A percentile compares a stretch with the other conserved stretches of the same genome.
Evolutionary conservation across 2,329 filamentous ascomycete genomes (phyloP).

Genomic region (Pseudogymnoascus sp.): DNA sequence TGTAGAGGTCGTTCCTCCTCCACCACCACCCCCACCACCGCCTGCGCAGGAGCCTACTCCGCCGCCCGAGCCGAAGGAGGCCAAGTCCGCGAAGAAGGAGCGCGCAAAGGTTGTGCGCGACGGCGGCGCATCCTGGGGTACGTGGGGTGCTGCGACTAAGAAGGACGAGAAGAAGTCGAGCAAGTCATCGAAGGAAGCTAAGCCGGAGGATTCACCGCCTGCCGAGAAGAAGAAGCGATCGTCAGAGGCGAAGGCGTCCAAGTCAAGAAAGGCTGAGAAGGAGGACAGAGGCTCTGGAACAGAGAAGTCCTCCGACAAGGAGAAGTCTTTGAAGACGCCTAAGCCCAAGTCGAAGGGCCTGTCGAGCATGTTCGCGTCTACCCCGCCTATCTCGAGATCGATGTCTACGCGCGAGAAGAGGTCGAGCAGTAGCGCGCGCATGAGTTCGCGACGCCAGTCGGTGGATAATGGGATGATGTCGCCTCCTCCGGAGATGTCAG

Average conservation of each 20-base stretch:
- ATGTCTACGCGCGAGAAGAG: conserved; percentile 62
- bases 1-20: conserved; percentile 28
- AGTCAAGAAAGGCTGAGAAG: conserved; percentile 51
- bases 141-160: conserved; percentile 20
- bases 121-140: conserved; percentile 55
- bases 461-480: conserved; percentile 62
- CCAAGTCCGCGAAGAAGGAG: conserved; percentile 60
- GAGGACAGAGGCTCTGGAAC: conserved; percentile 58
- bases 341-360: conserved; percentile 40
- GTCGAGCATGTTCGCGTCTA: conserved; percentile 60
- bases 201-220: conserved; percentile 18
- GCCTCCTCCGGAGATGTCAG: conserved; percentile 62
- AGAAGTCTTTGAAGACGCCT: conserved; percentile 41
- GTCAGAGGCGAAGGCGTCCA: conserved; percentile 42
- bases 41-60: conserved; percentile 44
- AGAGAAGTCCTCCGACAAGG: conserved; percentile 68
- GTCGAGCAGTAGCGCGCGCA: conserved; percentile 45
- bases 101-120: conserved; percentile 69
- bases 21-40: conserved; percentile 33
- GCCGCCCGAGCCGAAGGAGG: conserved; percentile 44
- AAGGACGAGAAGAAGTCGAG: conserved; percentile 31
- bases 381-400: conserved; percentile 60
- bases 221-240: conserved; percentile 37
- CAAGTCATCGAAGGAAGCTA: conserved; percentile 25
- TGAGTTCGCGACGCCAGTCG: conserved; percentile 61